Evolutionary conservation across 2,329 filamentous ascomycete species (phyloP).

Genomic region (Beauveria asiatica): DNA sequence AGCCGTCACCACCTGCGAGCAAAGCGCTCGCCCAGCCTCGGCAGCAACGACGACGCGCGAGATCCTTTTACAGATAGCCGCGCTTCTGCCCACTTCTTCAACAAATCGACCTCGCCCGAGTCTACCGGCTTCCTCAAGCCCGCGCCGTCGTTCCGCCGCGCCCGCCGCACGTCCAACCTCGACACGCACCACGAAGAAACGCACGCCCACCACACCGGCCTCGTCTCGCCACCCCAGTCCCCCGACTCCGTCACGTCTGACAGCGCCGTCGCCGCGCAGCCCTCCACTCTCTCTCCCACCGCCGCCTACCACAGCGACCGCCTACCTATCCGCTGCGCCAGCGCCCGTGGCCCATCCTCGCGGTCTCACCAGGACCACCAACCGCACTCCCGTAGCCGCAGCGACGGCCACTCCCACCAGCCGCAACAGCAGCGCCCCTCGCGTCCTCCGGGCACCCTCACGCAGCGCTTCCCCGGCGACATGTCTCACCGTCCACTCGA

Average conservation of each 20-base stretch:
- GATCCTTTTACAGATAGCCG: neutral
- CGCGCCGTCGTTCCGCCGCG: slow-evolving; percentile 21
- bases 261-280: slow-evolving; percentile 14
- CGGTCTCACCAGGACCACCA: neutral
- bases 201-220: slow-evolving; percentile 10
- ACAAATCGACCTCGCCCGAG: slow-evolving; percentile 40
- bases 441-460: neutral
- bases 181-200: slow-evolving; percentile 14
- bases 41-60: neutral
- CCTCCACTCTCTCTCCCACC: slow-evolving; percentile 14
- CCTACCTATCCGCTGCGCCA: slow-evolving; percentile 22
- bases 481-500: slow-evolving; percentile 59
- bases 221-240: slow-evolving; percentile 14
- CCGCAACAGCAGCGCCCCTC: neutral
- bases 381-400: slow-evolving; percentile 6
- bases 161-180: slow-evolving; percentile 11
- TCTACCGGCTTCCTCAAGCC: slow-evolving; percentile 35
- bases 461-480: slow-evolving; percentile 47
- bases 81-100: slow-evolving; percentile 13
- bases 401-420: neutral
- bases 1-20: neutral
- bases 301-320: slow-evolving; percentile 16
- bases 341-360: slow-evolving; percentile 2
- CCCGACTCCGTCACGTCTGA: slow-evolving; percentile 13
- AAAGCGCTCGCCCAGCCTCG: neutral